phyloP scores from a whole-genome alignment of 2,329 filamentous ascomycete species.

The Talaromyces sp. region DNA sequence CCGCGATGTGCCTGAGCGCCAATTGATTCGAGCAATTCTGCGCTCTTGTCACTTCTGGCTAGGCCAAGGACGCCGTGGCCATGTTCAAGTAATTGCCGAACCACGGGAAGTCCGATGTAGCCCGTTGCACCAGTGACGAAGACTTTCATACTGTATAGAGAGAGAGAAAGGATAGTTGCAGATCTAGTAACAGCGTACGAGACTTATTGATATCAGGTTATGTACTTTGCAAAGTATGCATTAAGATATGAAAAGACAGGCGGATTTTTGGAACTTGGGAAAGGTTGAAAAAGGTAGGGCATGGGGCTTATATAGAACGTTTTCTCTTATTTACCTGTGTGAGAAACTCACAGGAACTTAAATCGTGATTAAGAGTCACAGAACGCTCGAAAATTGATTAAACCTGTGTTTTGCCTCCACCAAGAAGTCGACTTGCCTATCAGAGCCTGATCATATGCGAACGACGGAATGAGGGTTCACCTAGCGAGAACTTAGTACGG shows the following conservation, averaged over 20 bases:
- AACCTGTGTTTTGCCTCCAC: not conserved
- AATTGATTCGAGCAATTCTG: not conserved
- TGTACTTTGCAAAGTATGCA: too few relatives aligned
- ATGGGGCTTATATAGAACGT: not conserved
- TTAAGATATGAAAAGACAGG: too few relatives aligned
- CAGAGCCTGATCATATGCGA: not conserved
- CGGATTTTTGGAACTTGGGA: too few relatives aligned
- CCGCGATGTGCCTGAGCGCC: not conserved
- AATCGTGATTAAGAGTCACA: not conserved
- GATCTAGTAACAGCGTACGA: not conserved
- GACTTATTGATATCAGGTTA: not conserved
- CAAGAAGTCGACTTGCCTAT: not conserved
- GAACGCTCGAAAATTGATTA: not conserved
- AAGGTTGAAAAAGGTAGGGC: not conserved
- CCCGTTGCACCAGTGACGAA: constrained; percentile 12
- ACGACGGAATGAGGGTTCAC: not conserved
- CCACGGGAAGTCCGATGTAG: constrained; percentile 8
- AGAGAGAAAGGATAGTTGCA: not conserved
- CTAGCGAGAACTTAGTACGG: too few relatives aligned
- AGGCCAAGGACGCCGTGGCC: constrained; percentile 7
- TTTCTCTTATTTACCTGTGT: not conserved
- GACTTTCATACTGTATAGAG: constrained; percentile 1
- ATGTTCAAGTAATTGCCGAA: not conserved
- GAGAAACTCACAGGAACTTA: not conserved
- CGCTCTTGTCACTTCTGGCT: constrained; percentile 3